These are phyloP conservation scores for Pseudogymnoascus sp. DNA, from an alignment of 2,329 filamentous ascomycete species.

Conservation along the genomic window DNA sequence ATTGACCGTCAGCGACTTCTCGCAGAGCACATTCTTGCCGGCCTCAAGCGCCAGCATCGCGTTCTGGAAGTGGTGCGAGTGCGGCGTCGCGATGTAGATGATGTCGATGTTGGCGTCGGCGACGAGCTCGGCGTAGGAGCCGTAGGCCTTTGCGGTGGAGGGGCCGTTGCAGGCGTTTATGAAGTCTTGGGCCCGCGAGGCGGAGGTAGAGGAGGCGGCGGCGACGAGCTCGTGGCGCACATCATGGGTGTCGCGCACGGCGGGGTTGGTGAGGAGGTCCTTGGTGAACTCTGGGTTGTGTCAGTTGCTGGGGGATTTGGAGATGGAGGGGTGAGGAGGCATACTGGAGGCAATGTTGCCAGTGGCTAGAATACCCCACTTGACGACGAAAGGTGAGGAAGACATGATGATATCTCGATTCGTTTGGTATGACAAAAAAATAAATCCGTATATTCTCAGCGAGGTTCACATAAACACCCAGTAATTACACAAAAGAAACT, in stretches of 20 bases:
- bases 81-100: constrained; percentile 63
- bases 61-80: constrained; percentile 67
- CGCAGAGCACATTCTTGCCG: constrained; percentile 62
- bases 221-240: constrained; percentile 55
- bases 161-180: constrained; percentile 48
- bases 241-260: constrained; percentile 49
- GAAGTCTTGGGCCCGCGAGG: constrained; percentile 52
- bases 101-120: constrained; percentile 57
- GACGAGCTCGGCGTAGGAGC: constrained; percentile 58
- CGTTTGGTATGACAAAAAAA: not conserved
- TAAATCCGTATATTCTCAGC: not conserved
- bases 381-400: constrained; percentile 20
- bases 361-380: constrained; percentile 30
- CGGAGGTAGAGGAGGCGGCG: constrained; percentile 56
- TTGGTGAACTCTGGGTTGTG: constrained; percentile 42
- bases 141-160: constrained; percentile 52
- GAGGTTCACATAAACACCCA: too few species aligned
- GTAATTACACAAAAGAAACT: not conserved
- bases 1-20: constrained; percentile 66
- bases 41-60: constrained; percentile 55
- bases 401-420: not conserved
- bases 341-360: constrained; percentile 30
- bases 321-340: constrained; percentile 8
- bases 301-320: constrained; percentile 10
- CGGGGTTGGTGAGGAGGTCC: constrained; percentile 55